Base-by-base conservation (phyloP, 2,329 filamentous ascomycete species). In the Lachnellula hyalina region DNA sequence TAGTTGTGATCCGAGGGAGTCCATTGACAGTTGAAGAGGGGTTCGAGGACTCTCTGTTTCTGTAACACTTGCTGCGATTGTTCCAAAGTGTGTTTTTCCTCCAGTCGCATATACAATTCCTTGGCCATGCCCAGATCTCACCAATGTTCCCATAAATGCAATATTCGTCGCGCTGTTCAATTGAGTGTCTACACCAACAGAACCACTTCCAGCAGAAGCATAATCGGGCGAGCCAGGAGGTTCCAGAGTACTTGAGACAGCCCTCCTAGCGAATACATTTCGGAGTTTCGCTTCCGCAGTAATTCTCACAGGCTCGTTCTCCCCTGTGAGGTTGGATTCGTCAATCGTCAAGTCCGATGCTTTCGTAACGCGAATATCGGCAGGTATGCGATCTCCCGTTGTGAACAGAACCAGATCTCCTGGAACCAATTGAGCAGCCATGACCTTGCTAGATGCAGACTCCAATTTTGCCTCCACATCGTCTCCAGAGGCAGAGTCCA, bases 21-120 rank as follows among this genome's bases (percentile, higher is more conserved):
- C 94, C 95, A 99, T 99, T 17, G 91, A 96, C 8, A 96, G 74
- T 70, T 99, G 94, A 32, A 99, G 77, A 8, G 94, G 94, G 3
- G 94, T 99, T 44, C 94, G 82, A 0, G 94, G 94, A 66, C 91
- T 96, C 71, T 97, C 94, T 28, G 96, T 99, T 58, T 94, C 90
- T 48, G 93, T 91, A 25, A 99, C 82, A 51, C 92, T 96, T 15
- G 92, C 88, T 19, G 93, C 96, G 64, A 99, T 99, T 49, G 90
- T 93, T 42, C 94, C 94, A 72, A 99, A 97, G 66, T 97, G 91
- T 0, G 95, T 99, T 56, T 89, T 84, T 34, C 89, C 88, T 53
- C 95, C 95, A 6, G 94, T 99, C 8, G 92, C 91, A 70, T 96
- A 95, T n/a, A 99, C 94, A 62, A 99, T 86, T 44, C 94, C 94